Evolutionary conservation across 768 basidiomycete genomes (phyloP).

Genomic region (Lactarius vividus): DNA sequence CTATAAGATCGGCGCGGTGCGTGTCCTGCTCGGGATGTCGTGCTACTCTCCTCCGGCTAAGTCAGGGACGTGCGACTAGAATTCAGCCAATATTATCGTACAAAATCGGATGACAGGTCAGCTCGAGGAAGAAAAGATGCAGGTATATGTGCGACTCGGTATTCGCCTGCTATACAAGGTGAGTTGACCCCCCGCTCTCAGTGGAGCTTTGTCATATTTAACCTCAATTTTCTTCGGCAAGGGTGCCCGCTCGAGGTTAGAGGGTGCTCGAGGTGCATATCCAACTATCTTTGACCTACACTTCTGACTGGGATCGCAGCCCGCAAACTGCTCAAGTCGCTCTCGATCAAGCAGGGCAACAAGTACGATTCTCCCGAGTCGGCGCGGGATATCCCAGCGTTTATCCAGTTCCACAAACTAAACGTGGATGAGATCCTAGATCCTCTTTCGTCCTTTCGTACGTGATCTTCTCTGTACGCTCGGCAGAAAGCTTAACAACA

Average conservation of each 20-base stretch:
- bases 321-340: conserved; percentile 77
- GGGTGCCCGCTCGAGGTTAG: conserved; percentile 87
- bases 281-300: background rate
- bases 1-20: conserved; percentile 85
- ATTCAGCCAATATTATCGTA: conserved; percentile 97
- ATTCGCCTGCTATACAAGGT: conserved; percentile 91
- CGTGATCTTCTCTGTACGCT: conserved; percentile 29
- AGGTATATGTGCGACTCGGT: conserved; percentile 87
- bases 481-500: background rate
- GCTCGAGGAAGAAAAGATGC: conserved; percentile 98
- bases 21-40: conserved; percentile 33
- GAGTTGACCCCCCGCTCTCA: background rate
- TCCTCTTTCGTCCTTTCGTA: conserved; percentile 81
- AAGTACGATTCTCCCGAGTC: conserved; percentile 91
- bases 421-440: conserved; percentile 80
- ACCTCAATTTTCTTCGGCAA: conserved; percentile 30
- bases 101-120: conserved; percentile 91
- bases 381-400: conserved; percentile 76
- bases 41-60: background rate
- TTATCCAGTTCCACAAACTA: conserved; percentile 88
- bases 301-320: conserved; percentile 41
- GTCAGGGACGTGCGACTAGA: conserved; percentile 43
- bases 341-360: conserved; percentile 90
- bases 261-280: conserved; percentile 73
- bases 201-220: conserved; percentile 1